phyloP scores from a whole-genome alignment of 2,329 filamentous ascomycete species.

The Epichloe sp. region DNA sequence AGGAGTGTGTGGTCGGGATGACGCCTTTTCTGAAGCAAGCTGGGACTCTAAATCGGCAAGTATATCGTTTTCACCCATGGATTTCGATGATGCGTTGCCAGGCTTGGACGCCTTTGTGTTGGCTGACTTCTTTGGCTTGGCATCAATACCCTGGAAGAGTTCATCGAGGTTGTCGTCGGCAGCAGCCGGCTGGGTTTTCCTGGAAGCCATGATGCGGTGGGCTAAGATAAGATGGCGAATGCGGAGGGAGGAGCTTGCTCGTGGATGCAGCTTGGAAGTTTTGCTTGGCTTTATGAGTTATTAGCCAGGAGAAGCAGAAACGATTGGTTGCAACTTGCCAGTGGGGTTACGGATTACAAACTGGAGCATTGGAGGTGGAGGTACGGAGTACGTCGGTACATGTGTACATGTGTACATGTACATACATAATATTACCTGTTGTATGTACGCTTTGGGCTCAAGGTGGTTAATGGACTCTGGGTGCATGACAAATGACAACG shows the following conservation, averaged over 20 bases:
- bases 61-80: conserved; percentile 53
- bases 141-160: conserved; percentile 50
- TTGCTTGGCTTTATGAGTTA: no score
- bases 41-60: conserved; percentile 70
- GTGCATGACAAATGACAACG: no score
- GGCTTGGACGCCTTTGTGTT: conserved; percentile 30
- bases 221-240: background rate
- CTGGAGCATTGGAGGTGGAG: background rate
- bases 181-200: conserved; percentile 41
- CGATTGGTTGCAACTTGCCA: background rate
- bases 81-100: conserved; percentile 35
- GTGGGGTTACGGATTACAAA: background rate
- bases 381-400: background rate
- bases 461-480: no score
- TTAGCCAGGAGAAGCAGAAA: no score
- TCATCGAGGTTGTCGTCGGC: conserved; percentile 52
- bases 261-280: background rate
- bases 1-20: conserved; percentile 72
- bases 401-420: no score
- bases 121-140: conserved; percentile 33
- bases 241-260: background rate
- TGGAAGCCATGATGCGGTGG: conserved; percentile 39
- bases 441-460: no score
- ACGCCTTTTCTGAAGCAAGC: conserved; percentile 57
- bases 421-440: no score